These are phyloP conservation scores for Cytospora piceicola DNA, from an alignment of 2,329 filamentous ascomycete species.

Conservation along the genomic window DNA sequence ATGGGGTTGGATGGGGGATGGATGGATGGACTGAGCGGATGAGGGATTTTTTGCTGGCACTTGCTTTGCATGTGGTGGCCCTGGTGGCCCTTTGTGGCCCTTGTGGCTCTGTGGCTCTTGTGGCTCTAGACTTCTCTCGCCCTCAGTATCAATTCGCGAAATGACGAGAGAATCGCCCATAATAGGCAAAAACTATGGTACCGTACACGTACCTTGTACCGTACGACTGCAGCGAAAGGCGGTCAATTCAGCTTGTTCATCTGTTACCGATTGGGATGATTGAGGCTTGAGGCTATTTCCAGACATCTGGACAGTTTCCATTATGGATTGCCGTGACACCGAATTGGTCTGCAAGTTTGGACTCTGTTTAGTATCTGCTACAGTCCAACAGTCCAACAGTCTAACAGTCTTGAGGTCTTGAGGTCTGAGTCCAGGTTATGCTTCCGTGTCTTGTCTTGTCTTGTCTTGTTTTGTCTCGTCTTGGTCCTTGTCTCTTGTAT, in stretches of 20 bases:
- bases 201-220: background rate
- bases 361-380: background rate
- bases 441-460: constrained; percentile 7
- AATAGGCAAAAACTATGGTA: constrained; percentile 11
- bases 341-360: constrained; percentile 15
- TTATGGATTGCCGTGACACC: constrained; percentile 20
- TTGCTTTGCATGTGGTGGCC: constrained; percentile 1
- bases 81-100: background rate
- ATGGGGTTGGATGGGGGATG: constrained; percentile 14
- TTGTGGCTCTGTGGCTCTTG: background rate
- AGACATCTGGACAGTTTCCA: constrained; percentile 8
- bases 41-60: constrained; percentile 25
- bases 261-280: background rate
- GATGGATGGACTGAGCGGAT: constrained; percentile 6
- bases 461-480: background rate
- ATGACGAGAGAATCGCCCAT: constrained; percentile 23
- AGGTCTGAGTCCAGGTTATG: background rate
- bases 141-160: constrained; percentile 29
- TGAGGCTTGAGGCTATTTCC: constrained; percentile 23
- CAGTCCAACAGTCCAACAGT: background rate
- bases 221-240: constrained; percentile 13
- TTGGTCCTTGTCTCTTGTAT: background rate
- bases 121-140: constrained; percentile 15
- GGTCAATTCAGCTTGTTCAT: constrained; percentile 22
- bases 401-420: background rate